Base-by-base conservation (phyloP, 768 basidiomycete species). In the Pisolithus albus region DNA sequence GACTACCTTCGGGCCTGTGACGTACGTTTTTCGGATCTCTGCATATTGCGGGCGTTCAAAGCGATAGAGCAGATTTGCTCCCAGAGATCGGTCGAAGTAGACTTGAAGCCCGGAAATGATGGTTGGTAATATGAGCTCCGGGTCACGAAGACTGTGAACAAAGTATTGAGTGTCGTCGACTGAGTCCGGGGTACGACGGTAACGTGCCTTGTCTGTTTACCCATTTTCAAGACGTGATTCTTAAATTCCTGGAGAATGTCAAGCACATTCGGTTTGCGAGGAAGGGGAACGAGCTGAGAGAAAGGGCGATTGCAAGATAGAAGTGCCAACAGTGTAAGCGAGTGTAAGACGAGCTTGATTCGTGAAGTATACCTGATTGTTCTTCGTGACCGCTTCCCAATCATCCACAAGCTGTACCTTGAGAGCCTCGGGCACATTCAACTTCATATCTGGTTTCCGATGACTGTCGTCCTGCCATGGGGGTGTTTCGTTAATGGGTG, bases 381-480 rank as follows among this genome's bases (percentile, higher is more conserved):
- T 89, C 73, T 96, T 97, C 49, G 96, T 98, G 37, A 98, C 84
- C 5, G 85, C 82, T 69, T 98, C 95, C 96, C 96, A 99, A 59
- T 98, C 96, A 62, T 98, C 93, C 2, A 98, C 93, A 36, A 99
- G 76, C 44, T 87, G 76, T 28, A 83, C 78, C 66, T 96, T 97
- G 55, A 98, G 76, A n/a, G 79, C 67, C 60, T 97, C 96, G 0
- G 95, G 96, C 5, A 96, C 84, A 52, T 75, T 80, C 46, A 99
- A 75, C 70, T 90, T 92, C 77, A 98, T 84, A 61, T 98, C 94
- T 1, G 90, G 86, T 57, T 87, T 83, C 66, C 82, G 83, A 62
- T 73, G 73, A 54, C 73, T 79, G 24, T 95, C 93, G 48, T 90
- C 89, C 79, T 93, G 59, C 13, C 32, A 52, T 46, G 23, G 3